A percentile compares a stretch with the other conserved stretches of the same genome.
Conservation (phyloP, 345 rosid genomes). For the Lumnitzera littorea region DNA sequence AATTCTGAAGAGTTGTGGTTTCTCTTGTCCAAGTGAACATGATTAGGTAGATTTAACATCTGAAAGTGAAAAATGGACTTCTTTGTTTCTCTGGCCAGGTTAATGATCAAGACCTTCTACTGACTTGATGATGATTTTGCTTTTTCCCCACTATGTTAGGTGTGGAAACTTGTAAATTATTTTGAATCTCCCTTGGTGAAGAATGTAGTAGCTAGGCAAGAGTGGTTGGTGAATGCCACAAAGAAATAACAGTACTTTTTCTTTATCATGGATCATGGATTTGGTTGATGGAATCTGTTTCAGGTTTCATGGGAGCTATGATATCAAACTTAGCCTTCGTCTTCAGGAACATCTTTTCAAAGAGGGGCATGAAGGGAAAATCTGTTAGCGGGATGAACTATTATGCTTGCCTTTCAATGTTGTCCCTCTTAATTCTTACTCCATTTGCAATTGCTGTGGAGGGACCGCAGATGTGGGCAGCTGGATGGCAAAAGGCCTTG, state of each 20-base stretch:
- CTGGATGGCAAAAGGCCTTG: constrained; percentile 70
- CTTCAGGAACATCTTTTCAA: constrained; percentile 88
- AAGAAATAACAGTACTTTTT: background rate
- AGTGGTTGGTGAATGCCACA: too few relatives aligned
- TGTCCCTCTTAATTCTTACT: constrained; percentile 82
- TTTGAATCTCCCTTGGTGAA: too few relatives aligned
- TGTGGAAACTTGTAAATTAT: too few relatives aligned
- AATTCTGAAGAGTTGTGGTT: background rate
- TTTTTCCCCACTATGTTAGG: too few relatives aligned
- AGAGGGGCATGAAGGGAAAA: constrained; percentile 97
- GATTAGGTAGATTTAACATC: too few relatives aligned
- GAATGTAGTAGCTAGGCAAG: too few relatives aligned
- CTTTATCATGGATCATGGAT: constrained; percentile 1
- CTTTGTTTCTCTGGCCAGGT: too few relatives aligned
- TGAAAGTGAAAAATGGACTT: too few relatives aligned
- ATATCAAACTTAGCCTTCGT: constrained; percentile 95
- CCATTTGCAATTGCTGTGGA: constrained; percentile 96
- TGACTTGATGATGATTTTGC: too few relatives aligned
- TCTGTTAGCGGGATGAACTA: constrained; percentile 99
- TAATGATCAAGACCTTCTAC: too few relatives aligned
- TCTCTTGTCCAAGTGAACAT: too few relatives aligned
- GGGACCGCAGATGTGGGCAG: constrained; percentile 96
- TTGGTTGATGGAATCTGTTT: constrained; percentile 13
- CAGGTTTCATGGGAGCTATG: constrained; percentile 99
- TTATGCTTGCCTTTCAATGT: constrained; percentile 91